phyloP scores from a whole-genome alignment of 2,329 filamentous ascomycete species.

The Aspergillus proliferans region DNA sequence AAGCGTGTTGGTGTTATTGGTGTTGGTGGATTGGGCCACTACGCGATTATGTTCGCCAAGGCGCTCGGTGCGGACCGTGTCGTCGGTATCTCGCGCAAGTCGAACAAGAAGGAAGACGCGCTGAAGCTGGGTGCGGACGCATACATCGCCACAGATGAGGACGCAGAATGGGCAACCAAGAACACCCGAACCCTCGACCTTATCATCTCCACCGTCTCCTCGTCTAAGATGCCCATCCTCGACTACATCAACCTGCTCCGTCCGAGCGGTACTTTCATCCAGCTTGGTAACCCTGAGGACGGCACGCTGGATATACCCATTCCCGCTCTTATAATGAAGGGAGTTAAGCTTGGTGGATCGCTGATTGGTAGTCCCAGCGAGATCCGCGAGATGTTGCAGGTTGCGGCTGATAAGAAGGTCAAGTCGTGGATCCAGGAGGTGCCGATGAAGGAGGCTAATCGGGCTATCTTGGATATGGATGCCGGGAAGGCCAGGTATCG shows the following conservation, averaged over 20 bases:
- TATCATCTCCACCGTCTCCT: constrained; percentile 53
- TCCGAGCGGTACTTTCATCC: constrained; percentile 55
- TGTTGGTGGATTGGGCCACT: constrained; percentile 68
- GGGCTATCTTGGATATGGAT: constrained; percentile 40
- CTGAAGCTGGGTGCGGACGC: constrained; percentile 50
- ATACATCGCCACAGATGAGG: constrained; percentile 53
- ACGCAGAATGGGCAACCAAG: constrained; percentile 47
- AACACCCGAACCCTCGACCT: constrained; percentile 48
- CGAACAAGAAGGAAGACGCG: constrained; percentile 48
- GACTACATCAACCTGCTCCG: constrained; percentile 57
- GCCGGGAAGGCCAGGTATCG: constrained; percentile 41
- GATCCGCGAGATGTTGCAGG: constrained; percentile 41
- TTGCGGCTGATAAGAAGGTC: constrained; percentile 35
- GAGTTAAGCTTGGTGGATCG: constrained; percentile 47
- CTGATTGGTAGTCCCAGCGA: constrained; percentile 35
- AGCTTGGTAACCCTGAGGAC: constrained; percentile 62
- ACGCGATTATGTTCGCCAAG: constrained; percentile 64
- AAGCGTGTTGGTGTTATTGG: constrained; percentile 68
- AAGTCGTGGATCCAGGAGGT: constrained; percentile 39
- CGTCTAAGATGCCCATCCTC: constrained; percentile 51
- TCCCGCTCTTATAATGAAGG: constrained; percentile 50
- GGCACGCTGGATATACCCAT: constrained; percentile 47
- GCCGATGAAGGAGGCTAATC: constrained; percentile 40
- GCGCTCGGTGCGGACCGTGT: constrained; percentile 64
- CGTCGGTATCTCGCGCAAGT: constrained; percentile 50